These are phyloP conservation scores for Epichloe gansuensis DNA, from an alignment of 2,329 filamentous ascomycete species.

Conservation along the genomic window DNA sequence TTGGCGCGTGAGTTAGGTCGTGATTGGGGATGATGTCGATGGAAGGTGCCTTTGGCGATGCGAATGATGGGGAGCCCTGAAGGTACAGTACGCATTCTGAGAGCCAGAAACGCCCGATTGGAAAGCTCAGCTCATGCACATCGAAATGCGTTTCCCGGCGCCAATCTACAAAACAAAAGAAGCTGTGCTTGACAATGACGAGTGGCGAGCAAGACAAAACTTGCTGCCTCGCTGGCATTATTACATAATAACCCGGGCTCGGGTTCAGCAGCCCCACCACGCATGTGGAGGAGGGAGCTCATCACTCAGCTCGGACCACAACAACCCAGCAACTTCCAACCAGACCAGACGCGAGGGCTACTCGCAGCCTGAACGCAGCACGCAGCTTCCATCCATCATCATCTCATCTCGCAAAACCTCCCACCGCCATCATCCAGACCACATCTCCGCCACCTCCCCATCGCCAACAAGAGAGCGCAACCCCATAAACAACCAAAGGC, in stretches of 20 bases:
- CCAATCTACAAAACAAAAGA: too few relatives aligned
- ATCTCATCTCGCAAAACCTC: not conserved
- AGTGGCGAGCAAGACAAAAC: too few relatives aligned
- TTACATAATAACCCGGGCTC: too few relatives aligned
- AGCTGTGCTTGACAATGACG: too few relatives aligned
- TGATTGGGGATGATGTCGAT: conserved; percentile 55
- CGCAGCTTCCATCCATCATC: conserved; percentile 1
- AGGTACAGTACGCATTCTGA: conserved; percentile 3
- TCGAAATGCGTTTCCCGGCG: too few relatives aligned
- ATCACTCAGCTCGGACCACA: not conserved
- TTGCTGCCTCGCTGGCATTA: too few relatives aligned
- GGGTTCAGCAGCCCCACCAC: too few relatives aligned
- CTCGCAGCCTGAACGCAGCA: conserved; percentile 13
- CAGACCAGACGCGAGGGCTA: conserved; percentile 14
- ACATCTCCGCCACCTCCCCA: not conserved
- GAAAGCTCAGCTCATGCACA: too few relatives aligned
- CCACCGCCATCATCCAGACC: conserved; percentile 5
- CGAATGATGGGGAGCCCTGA: conserved; percentile 47
- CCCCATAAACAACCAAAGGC: not conserved
- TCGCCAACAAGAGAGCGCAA: not conserved
- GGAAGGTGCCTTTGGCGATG: conserved; percentile 73
- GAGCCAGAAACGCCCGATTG: too few relatives aligned
- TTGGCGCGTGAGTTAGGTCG: conserved; percentile 38
- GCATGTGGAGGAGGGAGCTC: too few relatives aligned
- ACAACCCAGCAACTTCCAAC: not conserved